These are phyloP conservation scores for Paramecium bursaria DNA, from an alignment of 73 alveolate genomes.

Conservation along the genomic window DNA sequence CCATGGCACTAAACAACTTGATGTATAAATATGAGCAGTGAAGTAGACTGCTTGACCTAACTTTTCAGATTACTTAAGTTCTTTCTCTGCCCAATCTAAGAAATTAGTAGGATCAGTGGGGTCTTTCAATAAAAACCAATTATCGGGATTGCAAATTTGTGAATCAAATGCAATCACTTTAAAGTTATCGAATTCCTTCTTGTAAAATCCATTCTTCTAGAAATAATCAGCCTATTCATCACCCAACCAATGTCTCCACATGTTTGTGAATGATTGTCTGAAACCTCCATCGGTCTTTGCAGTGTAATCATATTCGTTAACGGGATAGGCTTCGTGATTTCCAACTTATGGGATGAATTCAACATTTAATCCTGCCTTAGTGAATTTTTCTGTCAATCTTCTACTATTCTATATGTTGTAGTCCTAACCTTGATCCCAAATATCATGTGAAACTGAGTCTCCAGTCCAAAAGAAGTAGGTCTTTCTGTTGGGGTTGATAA, in stretches of 20 bases:
- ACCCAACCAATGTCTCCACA: constrained; percentile 71
- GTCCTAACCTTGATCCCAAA: constrained; percentile 82
- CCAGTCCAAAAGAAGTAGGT: constrained; percentile 84
- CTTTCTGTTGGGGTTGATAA: constrained; percentile 72
- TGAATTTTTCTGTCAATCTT: constrained; percentile 42
- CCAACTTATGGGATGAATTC: constrained; percentile 66
- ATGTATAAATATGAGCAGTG: constrained; percentile 66
- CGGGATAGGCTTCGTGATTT: constrained; percentile 70
- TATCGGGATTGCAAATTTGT: constrained; percentile 67
- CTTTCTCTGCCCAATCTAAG: constrained; percentile 65
- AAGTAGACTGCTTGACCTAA: constrained; percentile 59
- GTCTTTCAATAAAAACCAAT: constrained; percentile 57
- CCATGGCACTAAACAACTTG: constrained; percentile 64
- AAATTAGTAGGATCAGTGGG: constrained; percentile 69
- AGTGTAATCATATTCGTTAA: constrained; percentile 61
- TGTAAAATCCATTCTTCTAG: constrained; percentile 64
- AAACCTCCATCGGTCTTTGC: constrained; percentile 57
- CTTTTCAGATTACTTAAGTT: constrained; percentile 48
- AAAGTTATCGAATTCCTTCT: constrained; percentile 40
- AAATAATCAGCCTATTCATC: constrained; percentile 62
- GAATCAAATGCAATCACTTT: constrained; percentile 66
- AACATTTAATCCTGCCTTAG: neutral
- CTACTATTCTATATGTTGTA: constrained; percentile 50
- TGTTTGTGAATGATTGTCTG: constrained; percentile 46
- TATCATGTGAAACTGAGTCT: constrained; percentile 80